Evolutionary conservation across 2,329 filamentous ascomycete genomes (phyloP).

Genomic region (Magnaporthiopsis poae): DNA sequence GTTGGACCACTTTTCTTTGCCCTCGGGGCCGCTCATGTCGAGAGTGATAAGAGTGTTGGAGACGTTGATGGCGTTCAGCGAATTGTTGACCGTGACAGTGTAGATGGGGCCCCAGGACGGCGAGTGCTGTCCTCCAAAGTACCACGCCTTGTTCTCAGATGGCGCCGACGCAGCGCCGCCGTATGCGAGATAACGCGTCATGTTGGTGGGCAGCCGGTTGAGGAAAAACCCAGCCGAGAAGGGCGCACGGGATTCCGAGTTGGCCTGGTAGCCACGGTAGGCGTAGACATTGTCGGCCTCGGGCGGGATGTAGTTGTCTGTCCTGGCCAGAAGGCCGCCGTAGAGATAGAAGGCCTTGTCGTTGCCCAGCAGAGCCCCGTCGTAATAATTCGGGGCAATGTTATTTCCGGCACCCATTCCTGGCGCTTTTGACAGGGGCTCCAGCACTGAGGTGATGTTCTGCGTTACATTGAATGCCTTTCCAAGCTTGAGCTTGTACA

Average conservation of each 20-base stretch:
- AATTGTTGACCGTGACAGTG: conserved; percentile 21
- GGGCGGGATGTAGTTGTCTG: conserved; percentile 27
- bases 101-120: conserved; percentile 40
- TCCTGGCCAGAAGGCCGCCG: conserved; percentile 42
- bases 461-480: conserved; percentile 40
- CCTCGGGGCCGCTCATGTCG: conserved; percentile 42
- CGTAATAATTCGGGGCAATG: conserved; percentile 44
- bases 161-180: conserved; percentile 56
- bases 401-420: conserved; percentile 38
- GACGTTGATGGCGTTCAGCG: conserved; percentile 29
- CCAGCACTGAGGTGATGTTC: conserved; percentile 46
- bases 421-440: conserved; percentile 35
- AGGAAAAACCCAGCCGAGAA: conserved; percentile 36
- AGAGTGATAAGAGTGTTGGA: conserved; percentile 51
- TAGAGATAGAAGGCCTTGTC: conserved; percentile 54
- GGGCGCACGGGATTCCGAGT: conserved; percentile 11
- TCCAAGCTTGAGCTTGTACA: conserved; percentile 51
- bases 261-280: conserved; percentile 41
- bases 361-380: conserved; percentile 58
- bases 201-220: conserved; percentile 28
- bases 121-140: conserved; percentile 55
- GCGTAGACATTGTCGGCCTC: conserved; percentile 32
- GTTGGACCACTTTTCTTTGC: conserved; percentile 46
- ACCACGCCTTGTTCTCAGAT: conserved; percentile 62
- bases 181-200: conserved; percentile 54